Conservation (phyloP, 2,329 filamentous ascomycete genomes). For the Penicillium sp. region DNA sequence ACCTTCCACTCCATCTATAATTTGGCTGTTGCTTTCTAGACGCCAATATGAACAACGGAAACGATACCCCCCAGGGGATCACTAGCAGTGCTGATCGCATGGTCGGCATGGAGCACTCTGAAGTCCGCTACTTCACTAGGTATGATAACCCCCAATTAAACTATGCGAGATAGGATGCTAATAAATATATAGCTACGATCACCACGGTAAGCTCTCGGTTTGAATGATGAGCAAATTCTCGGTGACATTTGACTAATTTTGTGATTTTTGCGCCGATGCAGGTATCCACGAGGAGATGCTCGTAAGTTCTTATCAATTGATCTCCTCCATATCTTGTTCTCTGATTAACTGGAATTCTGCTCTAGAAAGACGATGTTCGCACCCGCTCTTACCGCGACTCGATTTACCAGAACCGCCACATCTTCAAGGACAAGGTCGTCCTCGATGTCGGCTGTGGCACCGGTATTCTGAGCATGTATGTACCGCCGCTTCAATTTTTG, state of each 20-base stretch:
- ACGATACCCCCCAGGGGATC: constrained; percentile 29
- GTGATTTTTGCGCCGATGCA: constrained; percentile 43
- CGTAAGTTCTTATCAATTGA: constrained; percentile 59
- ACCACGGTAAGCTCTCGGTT: constrained; percentile 72
- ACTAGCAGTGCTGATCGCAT: constrained; percentile 50
- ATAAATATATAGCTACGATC: constrained; percentile 73
- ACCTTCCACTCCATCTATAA: constrained; percentile 4
- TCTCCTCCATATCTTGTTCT: not conserved
- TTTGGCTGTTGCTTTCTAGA: constrained; percentile 8
- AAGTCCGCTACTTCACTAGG: constrained; percentile 99
- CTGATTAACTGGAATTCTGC: constrained; percentile 1
- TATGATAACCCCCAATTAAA: constrained; percentile 42
- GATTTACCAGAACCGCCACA: constrained; percentile 94
- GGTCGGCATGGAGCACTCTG: constrained; percentile 78
- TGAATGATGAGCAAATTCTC: constrained; percentile 14
- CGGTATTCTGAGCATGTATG: constrained; percentile 94
- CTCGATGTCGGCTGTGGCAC: constrained; percentile 98
- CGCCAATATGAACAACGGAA: constrained; percentile 33
- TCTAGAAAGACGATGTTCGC: constrained; percentile 95
- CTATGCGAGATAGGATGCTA: constrained; percentile 20
- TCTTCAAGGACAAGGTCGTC: constrained; percentile 89
- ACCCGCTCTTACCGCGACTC: constrained; percentile 96
- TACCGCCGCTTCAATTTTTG: constrained; percentile 1
- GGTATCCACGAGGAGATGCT: constrained; percentile 98
- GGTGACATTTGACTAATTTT: constrained; percentile 19